Evolutionary conservation across 176 grass and related monocot genomes (phyloP), one percentile per base, ranked within the genome.

Genomic region (Avena sativa): DNA sequence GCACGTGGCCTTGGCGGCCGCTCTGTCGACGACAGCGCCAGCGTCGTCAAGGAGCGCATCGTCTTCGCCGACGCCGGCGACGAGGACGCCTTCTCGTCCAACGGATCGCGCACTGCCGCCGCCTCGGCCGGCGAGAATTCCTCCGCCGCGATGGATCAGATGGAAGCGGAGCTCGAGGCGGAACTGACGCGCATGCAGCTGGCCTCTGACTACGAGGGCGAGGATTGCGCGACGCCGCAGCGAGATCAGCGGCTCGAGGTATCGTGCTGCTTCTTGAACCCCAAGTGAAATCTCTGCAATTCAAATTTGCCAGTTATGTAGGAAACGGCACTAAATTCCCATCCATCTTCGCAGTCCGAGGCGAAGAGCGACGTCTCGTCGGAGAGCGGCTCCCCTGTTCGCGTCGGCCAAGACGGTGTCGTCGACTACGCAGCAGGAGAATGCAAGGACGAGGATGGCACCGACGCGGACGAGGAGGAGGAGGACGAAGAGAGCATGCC

Each of bases 91-190:
- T 55, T 47, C 25, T 17, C 74, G 80, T 84, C 76, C 26, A 21
- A 3, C 51, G 76, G 70, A 28, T 83, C 80, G 16, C 48, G 26
- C 81, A 69, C 50, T 9, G 67, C 17, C 19, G 59, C 12, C 62
- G 72, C 61, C 21, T 51, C 49, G 15, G 63, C 38, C 19, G 5
- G 26, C 19, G 25, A 77, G 71, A 0, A 40, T 32, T 43, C 61
- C 2, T 32, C 28, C 8, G 47, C 59, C 6, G 65, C 66, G 1
- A 93, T 91, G 80, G 84, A 95, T 53, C 81, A 79, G 23, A 91
- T 96, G 90, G 96, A 98, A 77, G 92, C 84, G 4, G 93, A 96
- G 81, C 87, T 96, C 20, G 92, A 98, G 85, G 81, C 69, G 12
- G 92, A 95, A 64, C 89, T 97, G 15, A 67, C 85, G 65, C 89